A percentile compares a stretch with the other conserved stretches of the same genome.
Conservation (phyloP, 371 early-diverging fungal genomes). For the Lichtheimia corymbifera region DNA sequence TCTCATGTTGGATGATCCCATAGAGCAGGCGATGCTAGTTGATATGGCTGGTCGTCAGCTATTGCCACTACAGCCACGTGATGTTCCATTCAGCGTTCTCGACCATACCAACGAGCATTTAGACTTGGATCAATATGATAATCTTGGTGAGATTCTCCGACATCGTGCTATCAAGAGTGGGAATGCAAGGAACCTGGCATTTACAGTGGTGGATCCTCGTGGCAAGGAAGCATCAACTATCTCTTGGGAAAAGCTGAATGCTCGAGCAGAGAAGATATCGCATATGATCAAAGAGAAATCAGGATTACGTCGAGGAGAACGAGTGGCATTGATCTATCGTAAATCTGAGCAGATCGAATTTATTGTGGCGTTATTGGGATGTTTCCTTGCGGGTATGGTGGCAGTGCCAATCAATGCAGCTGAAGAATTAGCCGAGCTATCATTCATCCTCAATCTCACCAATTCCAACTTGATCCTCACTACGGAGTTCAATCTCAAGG, state of each 20-base stretch:
- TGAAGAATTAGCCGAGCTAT: slow-evolving; percentile 78
- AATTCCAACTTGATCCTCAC: slow-evolving; percentile 72
- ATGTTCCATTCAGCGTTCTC: slow-evolving; percentile 26
- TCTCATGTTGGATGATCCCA: slow-evolving; percentile 26
- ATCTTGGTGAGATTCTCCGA: slow-evolving; percentile 59
- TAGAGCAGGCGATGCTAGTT: slow-evolving; percentile 28
- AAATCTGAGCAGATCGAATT: slow-evolving; percentile 81
- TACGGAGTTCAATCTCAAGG: slow-evolving; percentile 76
- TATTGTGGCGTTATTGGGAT: slow-evolving; percentile 74
- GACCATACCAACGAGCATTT: slow-evolving; percentile 29
- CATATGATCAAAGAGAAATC: slow-evolving; percentile 61
- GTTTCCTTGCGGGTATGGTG: slow-evolving; percentile 79
- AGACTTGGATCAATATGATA: slow-evolving; percentile 45
- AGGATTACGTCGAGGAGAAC: slow-evolving; percentile 60
- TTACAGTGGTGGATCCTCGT: slow-evolving; percentile 72
- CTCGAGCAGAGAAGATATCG: slow-evolving; percentile 70
- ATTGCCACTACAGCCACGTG: slow-evolving; percentile 36
- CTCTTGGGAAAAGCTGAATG: slow-evolving; percentile 76
- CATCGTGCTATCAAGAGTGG: slow-evolving; percentile 56
- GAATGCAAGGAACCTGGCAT: slow-evolving; percentile 51
- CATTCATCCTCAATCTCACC: slow-evolving; percentile 71
- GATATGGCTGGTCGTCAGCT: slow-evolving; percentile 48
- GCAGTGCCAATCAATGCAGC: slow-evolving; percentile 84
- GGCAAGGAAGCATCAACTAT: slow-evolving; percentile 67
- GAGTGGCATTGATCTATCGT: slow-evolving; percentile 80